A percentile compares a stretch with the other conserved stretches of the same genome.
These are phyloP conservation scores for Calonectria hawksworthii DNA, from an alignment of 2,329 filamentous ascomycete species.

Conservation along the genomic window DNA sequence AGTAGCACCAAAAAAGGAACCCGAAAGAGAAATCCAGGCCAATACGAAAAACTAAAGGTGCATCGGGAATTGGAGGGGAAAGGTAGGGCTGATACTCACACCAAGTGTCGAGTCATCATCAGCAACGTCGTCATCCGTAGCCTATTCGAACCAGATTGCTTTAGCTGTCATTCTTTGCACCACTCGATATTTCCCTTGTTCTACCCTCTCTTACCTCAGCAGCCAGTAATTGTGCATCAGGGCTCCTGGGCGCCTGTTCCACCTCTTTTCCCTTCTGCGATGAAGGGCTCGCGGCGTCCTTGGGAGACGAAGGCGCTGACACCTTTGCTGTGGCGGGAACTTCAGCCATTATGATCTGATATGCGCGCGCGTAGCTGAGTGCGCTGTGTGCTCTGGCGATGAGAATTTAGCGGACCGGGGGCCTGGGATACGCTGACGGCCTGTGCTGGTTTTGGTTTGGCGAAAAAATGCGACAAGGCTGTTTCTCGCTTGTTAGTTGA, in stretches of 20 bases:
- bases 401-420: not conserved
- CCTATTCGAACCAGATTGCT: not conserved
- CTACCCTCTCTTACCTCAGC: slow-evolving; percentile 31
- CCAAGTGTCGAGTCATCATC: slow-evolving; percentile 44
- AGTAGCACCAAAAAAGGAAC: not conserved
- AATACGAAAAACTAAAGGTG: not conserved
- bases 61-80: not conserved
- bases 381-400: not conserved
- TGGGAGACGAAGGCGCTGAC: not conserved
- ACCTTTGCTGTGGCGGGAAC: not conserved
- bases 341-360: not conserved
- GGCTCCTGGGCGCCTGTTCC: not conserved
- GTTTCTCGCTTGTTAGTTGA: not conserved
- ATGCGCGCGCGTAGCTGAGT: not conserved
- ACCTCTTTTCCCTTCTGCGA: slow-evolving; percentile 8
- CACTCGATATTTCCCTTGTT: not conserved
- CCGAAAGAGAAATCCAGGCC: not conserved
- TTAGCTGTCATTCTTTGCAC: not conserved
- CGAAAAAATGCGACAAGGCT: not conserved
- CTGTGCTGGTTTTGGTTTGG: not conserved
- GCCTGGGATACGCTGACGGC: not conserved
- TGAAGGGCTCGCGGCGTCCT: not conserved
- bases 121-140: slow-evolving; percentile 10
- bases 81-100: slow-evolving; percentile 24
- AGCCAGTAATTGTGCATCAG: slow-evolving; percentile 24